Conservation (phyloP, 2,329 filamentous ascomycete genomes). For the Calonectria honghensis region DNA sequence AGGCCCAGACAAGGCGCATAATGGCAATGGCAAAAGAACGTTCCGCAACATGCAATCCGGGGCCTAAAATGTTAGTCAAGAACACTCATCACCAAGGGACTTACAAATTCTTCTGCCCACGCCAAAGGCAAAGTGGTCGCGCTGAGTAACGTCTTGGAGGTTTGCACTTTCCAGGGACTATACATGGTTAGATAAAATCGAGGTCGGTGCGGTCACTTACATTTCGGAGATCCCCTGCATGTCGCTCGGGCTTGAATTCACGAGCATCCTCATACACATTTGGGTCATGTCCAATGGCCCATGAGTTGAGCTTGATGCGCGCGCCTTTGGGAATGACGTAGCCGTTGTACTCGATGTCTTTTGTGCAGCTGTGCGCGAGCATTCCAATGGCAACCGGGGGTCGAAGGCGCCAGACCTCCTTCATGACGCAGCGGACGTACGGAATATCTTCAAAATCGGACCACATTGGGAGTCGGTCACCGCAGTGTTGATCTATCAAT, state of each 20-base stretch:
- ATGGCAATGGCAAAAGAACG: slow-evolving; percentile 33
- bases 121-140: slow-evolving; percentile 35
- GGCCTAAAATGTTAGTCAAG: slow-evolving; percentile 12
- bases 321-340: slow-evolving; percentile 34
- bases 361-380: slow-evolving; percentile 18
- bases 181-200: background rate
- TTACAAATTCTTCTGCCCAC: slow-evolving; percentile 26
- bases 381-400: slow-evolving; percentile 30
- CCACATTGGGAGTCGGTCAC: slow-evolving; percentile 32
- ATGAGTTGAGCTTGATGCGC: slow-evolving; percentile 28
- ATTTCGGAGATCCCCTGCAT: slow-evolving; percentile 18
- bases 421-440: slow-evolving; percentile 31
- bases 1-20: slow-evolving; percentile 30
- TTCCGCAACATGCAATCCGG: slow-evolving; percentile 34
- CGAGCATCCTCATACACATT: slow-evolving; percentile 6
- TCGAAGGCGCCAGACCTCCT: slow-evolving; percentile 30
- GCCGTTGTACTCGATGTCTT: slow-evolving; percentile 22
- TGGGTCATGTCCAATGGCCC: slow-evolving; percentile 35
- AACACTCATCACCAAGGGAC: too few relatives aligned
- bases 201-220: background rate
- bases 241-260: slow-evolving; percentile 30
- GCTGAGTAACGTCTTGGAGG: slow-evolving; percentile 16
- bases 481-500: slow-evolving; percentile 25
- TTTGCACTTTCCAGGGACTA: slow-evolving; percentile 32
- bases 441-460: slow-evolving; percentile 20